phyloP scores from a whole-genome alignment of 352 stramenopile species.

The Pythium insidiosum region DNA sequence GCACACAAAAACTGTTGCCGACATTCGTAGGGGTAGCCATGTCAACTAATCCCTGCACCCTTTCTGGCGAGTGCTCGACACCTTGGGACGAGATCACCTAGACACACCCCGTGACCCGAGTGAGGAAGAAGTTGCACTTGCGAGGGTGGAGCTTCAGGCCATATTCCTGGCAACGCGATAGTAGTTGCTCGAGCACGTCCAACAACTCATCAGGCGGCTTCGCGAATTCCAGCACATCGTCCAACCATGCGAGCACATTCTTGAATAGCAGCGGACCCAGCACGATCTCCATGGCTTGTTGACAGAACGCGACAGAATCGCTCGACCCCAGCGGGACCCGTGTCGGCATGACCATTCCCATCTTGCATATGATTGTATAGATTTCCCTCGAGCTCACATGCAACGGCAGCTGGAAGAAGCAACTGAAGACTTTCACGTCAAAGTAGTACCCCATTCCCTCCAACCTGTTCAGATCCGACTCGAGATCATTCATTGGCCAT shows the following conservation, averaged over 20 bases:
- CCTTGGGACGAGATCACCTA: conserved; percentile 12
- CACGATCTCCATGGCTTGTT: conserved; percentile 18
- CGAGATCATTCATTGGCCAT: too few relatives aligned
- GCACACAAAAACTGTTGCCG: conserved; percentile 25
- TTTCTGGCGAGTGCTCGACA: conserved; percentile 10
- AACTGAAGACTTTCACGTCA: too few relatives aligned
- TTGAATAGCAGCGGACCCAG: conserved; percentile 9
- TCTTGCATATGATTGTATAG: too few relatives aligned
- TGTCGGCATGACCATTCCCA: too few relatives aligned
- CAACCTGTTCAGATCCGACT: too few relatives aligned
- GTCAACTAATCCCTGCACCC: conserved; percentile 15
- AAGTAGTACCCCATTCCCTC: too few relatives aligned
- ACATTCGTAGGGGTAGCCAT: conserved; percentile 8
- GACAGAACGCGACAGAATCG: too few relatives aligned
- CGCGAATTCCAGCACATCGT: conserved; percentile 19
- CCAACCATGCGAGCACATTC: conserved; percentile 18
- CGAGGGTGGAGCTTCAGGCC: conserved; percentile 25
- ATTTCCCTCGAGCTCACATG: too few relatives aligned
- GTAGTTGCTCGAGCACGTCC: conserved; percentile 6
- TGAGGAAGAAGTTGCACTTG: conserved; percentile 22
- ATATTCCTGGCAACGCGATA: conserved; percentile 10
- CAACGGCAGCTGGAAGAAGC: too few relatives aligned
- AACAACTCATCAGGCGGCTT: conserved; percentile 5
- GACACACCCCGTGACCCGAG: conserved; percentile 16
- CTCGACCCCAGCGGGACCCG: too few relatives aligned